Evolutionary conservation across 78 protist species (phyloP).

Genomic region (Guillardia theta): DNA sequence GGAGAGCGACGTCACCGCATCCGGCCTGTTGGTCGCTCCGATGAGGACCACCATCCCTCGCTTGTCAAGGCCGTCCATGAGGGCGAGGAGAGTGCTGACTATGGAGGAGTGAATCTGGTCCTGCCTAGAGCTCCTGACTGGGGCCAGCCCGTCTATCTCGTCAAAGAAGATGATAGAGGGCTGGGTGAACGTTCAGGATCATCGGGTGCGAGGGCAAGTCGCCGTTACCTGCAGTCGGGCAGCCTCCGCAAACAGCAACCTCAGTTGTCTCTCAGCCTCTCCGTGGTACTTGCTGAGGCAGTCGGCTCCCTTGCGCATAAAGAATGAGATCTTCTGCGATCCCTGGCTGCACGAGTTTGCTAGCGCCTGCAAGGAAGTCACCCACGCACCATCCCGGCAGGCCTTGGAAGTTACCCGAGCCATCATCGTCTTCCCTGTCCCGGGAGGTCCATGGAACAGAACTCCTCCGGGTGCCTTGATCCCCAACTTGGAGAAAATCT

Average conservation of each 20-base stretch:
- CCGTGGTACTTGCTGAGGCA: conserved; percentile 62
- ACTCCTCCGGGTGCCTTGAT: conserved; percentile 45
- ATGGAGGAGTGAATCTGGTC: conserved; percentile 66
- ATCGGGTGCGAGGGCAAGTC: not conserved
- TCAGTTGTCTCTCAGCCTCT: conserved; percentile 70
- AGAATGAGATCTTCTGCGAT: conserved; percentile 51
- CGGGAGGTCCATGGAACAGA: conserved; percentile 54
- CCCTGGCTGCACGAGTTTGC: conserved; percentile 17
- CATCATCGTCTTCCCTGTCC: conserved; percentile 50
- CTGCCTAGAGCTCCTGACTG: not conserved
- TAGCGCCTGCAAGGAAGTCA: not conserved
- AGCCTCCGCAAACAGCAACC: conserved; percentile 50
- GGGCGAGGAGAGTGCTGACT: conserved; percentile 69
- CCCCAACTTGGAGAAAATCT: not conserved
- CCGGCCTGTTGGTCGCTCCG: conserved; percentile 96
- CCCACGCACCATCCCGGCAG: not conserved
- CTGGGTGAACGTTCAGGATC: not conserved
- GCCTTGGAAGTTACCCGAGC: conserved; percentile 10
- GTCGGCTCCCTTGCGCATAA: conserved; percentile 78
- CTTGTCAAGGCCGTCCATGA: conserved; percentile 68
- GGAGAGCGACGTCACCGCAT: conserved; percentile 61
- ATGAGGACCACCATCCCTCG: conserved; percentile 77
- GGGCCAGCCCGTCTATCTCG: conserved; percentile 65
- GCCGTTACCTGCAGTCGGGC: not conserved
- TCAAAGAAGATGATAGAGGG: conserved; percentile 75